Evolutionary conservation across 352 stramenopile genomes (phyloP), one percentile per base, ranked within the genome.

Genomic region (Elongisporangium senticosum): DNA sequence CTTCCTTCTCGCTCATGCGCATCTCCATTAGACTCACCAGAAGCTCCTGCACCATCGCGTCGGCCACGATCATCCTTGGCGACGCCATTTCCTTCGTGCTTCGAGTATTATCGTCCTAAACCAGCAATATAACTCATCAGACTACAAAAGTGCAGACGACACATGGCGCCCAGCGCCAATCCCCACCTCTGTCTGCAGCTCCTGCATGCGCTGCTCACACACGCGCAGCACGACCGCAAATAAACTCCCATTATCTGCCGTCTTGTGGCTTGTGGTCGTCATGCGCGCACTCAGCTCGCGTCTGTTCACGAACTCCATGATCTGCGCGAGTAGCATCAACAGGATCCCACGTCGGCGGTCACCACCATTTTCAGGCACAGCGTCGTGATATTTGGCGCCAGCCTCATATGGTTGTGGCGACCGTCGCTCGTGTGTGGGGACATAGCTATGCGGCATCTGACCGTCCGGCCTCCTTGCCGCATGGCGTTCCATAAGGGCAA

Each of bases 1-100:
- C 65, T 61, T 89, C 75, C 24, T 74, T 85, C 60, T 89, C 77
- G 24, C 74, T 72, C 53, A 81, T 71, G 8, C 72, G 64, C 22
- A 89, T 61, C 56, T 77, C 62, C 54, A 83, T 61, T 14, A 89
- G 62, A 55, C 72, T 79, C 59, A 84, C 74, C 4, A 89, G 62
- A 20, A 89, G 67, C 55, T 87, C 79, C 52, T 87, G 79, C 8
- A 87, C 77, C 55, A 89, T 82, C 3, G 79, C 79, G 61, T 87
- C 73, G 4, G 79, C 77, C 14, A 89, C 76, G 24, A 86, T 53
- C 51, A 79, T 64, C 4, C 68, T 63, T 49, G 75, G 66, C 11
- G 74, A 67, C 48, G 69, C 11, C 33, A 56, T 3, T 51, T 53
- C 26, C 61, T 65, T 64, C 63, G 75, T 21, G 68, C 50, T 3